Conservation (phyloP, 768 basidiomycete genomes). For the Galerina marginata region DNA sequence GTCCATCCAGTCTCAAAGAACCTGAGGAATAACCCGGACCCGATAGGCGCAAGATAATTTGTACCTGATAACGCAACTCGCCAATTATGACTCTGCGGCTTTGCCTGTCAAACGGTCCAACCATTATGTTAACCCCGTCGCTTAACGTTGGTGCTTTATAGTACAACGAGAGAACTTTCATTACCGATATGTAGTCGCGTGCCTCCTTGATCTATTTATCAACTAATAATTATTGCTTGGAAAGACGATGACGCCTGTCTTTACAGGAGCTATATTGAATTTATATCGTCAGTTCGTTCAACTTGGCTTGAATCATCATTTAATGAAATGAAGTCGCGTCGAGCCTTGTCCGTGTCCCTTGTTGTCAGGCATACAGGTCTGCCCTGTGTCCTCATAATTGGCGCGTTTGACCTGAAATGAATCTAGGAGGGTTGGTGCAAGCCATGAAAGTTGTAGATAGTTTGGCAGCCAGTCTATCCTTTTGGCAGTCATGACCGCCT, state of each 20-base stretch:
- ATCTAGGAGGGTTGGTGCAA: slow-evolving; percentile 11
- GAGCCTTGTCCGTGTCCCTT: neutral
- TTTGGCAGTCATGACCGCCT: slow-evolving; percentile 17
- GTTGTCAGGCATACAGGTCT: neutral
- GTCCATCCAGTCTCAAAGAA: neutral
- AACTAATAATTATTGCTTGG: neutral
- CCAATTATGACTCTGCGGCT: neutral
- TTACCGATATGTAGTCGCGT: slow-evolving; percentile 10
- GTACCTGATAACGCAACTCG: slow-evolving; percentile 11
- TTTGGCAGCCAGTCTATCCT: slow-evolving; percentile 5
- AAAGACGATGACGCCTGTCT: neutral
- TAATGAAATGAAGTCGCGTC: neutral
- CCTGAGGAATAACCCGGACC: slow-evolving; percentile 9
- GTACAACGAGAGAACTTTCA: slow-evolving; percentile 1
- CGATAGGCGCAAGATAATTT: slow-evolving; percentile 12
- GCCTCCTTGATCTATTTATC: slow-evolving; percentile 9
- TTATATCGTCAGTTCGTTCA: neutral
- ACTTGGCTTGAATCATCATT: neutral
- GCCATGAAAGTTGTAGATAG: slow-evolving; percentile 10
- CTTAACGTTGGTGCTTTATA: neutral
- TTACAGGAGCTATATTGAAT: neutral
- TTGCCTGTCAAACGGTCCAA: slow-evolving; percentile 14
- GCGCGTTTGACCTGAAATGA: slow-evolving; percentile 1
- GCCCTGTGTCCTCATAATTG: slow-evolving; percentile 12
- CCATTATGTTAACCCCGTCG: slow-evolving; percentile 20